phyloP scores from a whole-genome alignment of 129 eudicot genomes.

The Artemisia annua region DNA sequence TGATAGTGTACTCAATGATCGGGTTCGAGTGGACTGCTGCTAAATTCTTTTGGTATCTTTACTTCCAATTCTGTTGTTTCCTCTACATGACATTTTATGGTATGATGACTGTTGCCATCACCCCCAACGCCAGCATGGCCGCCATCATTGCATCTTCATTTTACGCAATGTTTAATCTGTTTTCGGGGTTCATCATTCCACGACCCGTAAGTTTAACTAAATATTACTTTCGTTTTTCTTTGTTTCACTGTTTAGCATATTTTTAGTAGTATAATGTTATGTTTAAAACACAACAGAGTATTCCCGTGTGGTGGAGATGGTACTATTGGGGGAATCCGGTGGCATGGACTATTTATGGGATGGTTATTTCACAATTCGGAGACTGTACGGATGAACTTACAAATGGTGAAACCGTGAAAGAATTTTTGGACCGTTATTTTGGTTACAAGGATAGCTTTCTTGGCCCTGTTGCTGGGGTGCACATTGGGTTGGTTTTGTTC shows the following conservation, averaged over 20 bases:
- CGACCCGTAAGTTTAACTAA: conserved; percentile 43
- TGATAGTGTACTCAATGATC: conserved; percentile 53
- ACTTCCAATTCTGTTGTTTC: conserved; percentile 41
- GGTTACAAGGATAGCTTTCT: conserved; percentile 36
- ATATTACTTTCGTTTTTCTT: no score
- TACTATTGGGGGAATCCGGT: conserved; percentile 41
- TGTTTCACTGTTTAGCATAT: no score
- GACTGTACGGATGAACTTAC: conserved; percentile 17
- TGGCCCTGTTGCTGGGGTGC: conserved; percentile 33
- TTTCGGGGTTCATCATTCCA: conserved; percentile 48
- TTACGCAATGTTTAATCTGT: conserved; percentile 37
- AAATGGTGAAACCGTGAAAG: conserved; percentile 16
- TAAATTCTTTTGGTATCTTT: conserved; percentile 44
- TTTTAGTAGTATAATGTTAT: no score
- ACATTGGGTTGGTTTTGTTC: conserved; percentile 29
- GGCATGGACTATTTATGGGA: conserved; percentile 51
- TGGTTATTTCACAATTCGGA: conserved; percentile 50
- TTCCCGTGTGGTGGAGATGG: conserved; percentile 61
- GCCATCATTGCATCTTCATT: conserved; percentile 44
- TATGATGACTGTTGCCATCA: conserved; percentile 51
- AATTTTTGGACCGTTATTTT: conserved; percentile 31
- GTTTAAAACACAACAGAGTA: conserved; percentile 22
- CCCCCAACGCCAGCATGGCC: conserved; percentile 48
- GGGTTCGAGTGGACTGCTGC: conserved; percentile 50
- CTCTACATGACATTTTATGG: conserved; percentile 52